phyloP scores from a whole-genome alignment of 73 alveolate genomes.

The Uronychia binucleata region DNA sequence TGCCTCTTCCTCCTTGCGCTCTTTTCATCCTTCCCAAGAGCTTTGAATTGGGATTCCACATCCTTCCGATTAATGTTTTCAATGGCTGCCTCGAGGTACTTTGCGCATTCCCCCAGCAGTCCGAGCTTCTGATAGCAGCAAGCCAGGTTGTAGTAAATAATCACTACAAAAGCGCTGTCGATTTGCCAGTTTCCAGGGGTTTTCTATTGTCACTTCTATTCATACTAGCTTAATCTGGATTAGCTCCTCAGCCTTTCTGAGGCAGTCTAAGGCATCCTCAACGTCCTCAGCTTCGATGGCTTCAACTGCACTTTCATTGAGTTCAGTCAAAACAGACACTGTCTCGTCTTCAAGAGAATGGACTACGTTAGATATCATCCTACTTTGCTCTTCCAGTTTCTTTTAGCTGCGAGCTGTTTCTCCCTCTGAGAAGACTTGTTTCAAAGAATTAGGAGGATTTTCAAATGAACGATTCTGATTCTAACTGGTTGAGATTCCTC shows the following conservation, averaged over 20 bases:
- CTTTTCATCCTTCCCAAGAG: no score
- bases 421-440: no score
- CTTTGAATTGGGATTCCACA: no score
- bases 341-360: neutral
- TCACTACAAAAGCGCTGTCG: slow-evolving; percentile 1
- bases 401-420: no score
- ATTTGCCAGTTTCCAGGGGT: neutral
- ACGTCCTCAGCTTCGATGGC: slow-evolving; percentile 1
- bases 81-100: slow-evolving; percentile 37
- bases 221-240: neutral
- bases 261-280: slow-evolving; percentile 22
- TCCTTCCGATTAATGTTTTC: neutral
- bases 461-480: no score
- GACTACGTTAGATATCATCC: no score
- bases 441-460: no score
- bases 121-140: slow-evolving; percentile 41
- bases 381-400: no score
- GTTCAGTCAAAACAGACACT: slow-evolving; percentile 15
- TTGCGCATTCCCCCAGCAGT: slow-evolving; percentile 13
- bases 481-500: no score
- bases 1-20: neutral
- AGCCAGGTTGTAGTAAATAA: slow-evolving; percentile 19
- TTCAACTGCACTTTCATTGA: slow-evolving; percentile 26
- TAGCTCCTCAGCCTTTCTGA: slow-evolving; percentile 6
- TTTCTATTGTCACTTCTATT: neutral